Evolutionary conservation across 2,329 filamentous ascomycete genomes (phyloP).

Genomic region (Cryphonectria parasitica): DNA sequence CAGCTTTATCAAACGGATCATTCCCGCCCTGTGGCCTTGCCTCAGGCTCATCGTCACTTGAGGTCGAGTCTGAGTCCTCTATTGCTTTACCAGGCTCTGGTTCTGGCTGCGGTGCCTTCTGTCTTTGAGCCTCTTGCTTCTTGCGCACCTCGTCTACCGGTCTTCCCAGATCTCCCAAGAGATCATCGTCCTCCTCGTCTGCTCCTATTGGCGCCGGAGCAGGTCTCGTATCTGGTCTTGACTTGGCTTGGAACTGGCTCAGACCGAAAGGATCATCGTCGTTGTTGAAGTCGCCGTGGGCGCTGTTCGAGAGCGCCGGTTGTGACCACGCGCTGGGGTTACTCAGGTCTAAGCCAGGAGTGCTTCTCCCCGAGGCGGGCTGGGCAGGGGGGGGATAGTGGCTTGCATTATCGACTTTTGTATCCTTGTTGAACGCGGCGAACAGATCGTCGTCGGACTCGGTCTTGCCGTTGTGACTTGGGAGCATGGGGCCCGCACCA

Average conservation of each 20-base stretch:
- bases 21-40: conserved; percentile 42
- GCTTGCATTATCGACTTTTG: conserved; percentile 69
- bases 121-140: conserved; percentile 37
- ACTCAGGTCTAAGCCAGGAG: conserved; percentile 57
- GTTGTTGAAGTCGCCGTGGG: conserved; percentile 54
- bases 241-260: conserved; percentile 59
- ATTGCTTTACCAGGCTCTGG: conserved; percentile 61
- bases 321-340: conserved; percentile 58
- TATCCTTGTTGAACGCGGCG: conserved; percentile 68
- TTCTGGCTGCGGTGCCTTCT: conserved; percentile 35
- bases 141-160: conserved; percentile 67
- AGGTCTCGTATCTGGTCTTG: conserved; percentile 30
- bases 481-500: conserved; percentile 37
- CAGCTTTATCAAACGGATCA: conserved; percentile 75
- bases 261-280: conserved; percentile 92
- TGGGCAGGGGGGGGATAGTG: conserved; percentile 63
- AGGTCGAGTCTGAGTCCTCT: conserved; percentile 53
- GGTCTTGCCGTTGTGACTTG: conserved; percentile 38
- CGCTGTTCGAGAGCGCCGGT: conserved; percentile 37
- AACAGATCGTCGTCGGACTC: conserved; percentile 66
- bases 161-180: conserved; percentile 66
- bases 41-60: conserved; percentile 47
- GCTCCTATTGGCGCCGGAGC: conserved; percentile 35
- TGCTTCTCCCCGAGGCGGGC: conserved; percentile 45
- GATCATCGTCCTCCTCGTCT: conserved; percentile 63